phyloP scores from a whole-genome alignment of 140 eudicot genomes.

The Senecio squalidus region DNA sequence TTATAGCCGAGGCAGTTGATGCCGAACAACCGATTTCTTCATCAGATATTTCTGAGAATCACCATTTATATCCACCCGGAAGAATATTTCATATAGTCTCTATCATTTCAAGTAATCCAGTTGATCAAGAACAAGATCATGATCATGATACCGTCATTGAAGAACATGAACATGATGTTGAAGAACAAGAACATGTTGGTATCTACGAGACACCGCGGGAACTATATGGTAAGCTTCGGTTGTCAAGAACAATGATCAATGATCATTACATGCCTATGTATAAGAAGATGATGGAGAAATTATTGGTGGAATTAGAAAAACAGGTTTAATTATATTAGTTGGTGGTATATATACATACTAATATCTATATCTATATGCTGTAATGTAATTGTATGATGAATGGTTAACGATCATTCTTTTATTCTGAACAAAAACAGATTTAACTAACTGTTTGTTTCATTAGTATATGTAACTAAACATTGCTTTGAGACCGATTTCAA shows the following conservation, averaged over 20 bases:
- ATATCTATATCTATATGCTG: slow-evolving; percentile 4
- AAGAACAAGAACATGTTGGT: slow-evolving; percentile 55
- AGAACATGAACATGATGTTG: slow-evolving; percentile 25
- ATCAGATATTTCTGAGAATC: slow-evolving; percentile 55
- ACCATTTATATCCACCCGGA: slow-evolving; percentile 75
- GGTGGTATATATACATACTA: slow-evolving; percentile 19
- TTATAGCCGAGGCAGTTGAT: slow-evolving; percentile 67
- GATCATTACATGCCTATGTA: slow-evolving; percentile 99
- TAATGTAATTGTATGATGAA: slow-evolving; percentile 30
- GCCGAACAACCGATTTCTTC: slow-evolving; percentile 48
- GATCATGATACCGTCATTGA: slow-evolving; percentile 3
- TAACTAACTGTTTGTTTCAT: slow-evolving; percentile 20
- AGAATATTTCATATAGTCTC: slow-evolving; percentile 78
- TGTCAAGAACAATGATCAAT: slow-evolving; percentile 91
- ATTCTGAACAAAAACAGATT: slow-evolving; percentile 15
- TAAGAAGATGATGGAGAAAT: slow-evolving; percentile 84
- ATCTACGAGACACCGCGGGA: slow-evolving; percentile 81
- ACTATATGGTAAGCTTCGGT: slow-evolving; percentile 77
- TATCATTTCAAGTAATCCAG: slow-evolving; percentile 21
- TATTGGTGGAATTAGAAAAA: slow-evolving; percentile 68
- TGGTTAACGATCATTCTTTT: slow-evolving; percentile 24
- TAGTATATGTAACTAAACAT: slow-evolving; percentile 14
- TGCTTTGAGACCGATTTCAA: slow-evolving; percentile 1
- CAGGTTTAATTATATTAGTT: slow-evolving; percentile 23
- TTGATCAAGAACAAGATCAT: slow-evolving; percentile 28